phyloP scores from a whole-genome alignment of 2,329 filamentous ascomycete genomes.

The Fusarium sp. region DNA sequence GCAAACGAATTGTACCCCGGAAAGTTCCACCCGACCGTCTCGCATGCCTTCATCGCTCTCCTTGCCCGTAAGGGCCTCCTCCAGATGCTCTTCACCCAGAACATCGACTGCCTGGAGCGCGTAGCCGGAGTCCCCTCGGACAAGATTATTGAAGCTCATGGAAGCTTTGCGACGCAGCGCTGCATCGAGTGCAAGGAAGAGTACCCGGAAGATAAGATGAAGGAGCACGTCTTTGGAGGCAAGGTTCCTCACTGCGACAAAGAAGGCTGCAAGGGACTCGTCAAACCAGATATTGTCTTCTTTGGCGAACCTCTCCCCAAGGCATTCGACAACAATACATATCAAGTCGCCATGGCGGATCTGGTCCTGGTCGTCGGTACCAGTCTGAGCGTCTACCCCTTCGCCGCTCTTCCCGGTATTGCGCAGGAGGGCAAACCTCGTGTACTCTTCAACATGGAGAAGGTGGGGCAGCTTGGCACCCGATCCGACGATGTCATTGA shows the following conservation, averaged over 20 bases:
- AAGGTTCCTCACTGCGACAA: constrained; percentile 77
- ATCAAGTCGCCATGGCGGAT: constrained; percentile 73
- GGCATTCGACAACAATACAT: constrained; percentile 52
- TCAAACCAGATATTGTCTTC: constrained; percentile 96
- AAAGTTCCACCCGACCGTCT: constrained; percentile 87
- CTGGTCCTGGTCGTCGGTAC: constrained; percentile 90
- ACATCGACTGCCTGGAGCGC: constrained; percentile 95
- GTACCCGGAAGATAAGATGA: constrained; percentile 82
- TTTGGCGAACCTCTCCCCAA: constrained; percentile 78
- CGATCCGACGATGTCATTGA: constrained; percentile 86
- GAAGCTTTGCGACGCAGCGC: constrained; percentile 90
- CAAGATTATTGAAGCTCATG: constrained; percentile 92
- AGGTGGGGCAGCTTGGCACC: constrained; percentile 81
- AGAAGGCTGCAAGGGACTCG: constrained; percentile 76
- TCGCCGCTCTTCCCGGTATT: constrained; percentile 81
- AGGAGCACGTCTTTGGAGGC: constrained; percentile 72
- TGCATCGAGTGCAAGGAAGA: constrained; percentile 87
- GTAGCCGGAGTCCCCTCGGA: constrained; percentile 84
- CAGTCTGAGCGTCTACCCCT: constrained; percentile 88
- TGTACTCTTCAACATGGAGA: constrained; percentile 88
- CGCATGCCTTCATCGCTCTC: constrained; percentile 88
- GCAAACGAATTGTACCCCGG: constrained; percentile 94
- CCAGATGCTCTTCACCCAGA: constrained; percentile 93
- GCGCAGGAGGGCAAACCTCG: constrained; percentile 75
- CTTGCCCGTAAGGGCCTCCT: constrained; percentile 83